Conservation (phyloP, 1,139 yeast genomes). For the Kazachstania sp. region DNA sequence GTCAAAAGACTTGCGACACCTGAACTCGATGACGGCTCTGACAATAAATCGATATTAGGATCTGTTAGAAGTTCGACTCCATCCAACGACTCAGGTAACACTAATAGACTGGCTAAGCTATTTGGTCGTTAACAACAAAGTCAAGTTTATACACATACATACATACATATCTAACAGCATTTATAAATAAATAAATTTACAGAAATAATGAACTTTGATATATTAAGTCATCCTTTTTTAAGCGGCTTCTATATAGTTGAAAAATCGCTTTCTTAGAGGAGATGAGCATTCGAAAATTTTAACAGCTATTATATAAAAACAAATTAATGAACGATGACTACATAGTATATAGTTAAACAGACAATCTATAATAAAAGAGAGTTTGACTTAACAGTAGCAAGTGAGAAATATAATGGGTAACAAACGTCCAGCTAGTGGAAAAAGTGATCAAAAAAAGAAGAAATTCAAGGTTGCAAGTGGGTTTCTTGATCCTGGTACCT, state of each 20-base stretch:
- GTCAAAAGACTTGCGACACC: constrained; percentile 9
- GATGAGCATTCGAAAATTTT: background rate
- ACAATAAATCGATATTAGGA: constrained; percentile 5
- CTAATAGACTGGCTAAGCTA: constrained; percentile 8
- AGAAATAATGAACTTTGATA: background rate
- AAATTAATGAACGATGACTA: background rate
- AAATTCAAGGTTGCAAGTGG: constrained; percentile 26
- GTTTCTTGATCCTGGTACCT: constrained; percentile 60
- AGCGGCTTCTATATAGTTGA: background rate
- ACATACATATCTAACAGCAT: background rate
- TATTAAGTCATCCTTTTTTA: no score
- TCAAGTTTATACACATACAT: background rate
- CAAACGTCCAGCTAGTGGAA: constrained; percentile 7
- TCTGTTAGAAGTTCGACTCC: constrained; percentile 1
- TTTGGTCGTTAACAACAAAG: constrained; percentile 4
- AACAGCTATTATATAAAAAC: background rate
- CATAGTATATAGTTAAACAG: background rate
- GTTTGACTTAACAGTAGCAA: no score
- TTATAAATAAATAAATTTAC: background rate
- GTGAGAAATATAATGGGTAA: background rate
- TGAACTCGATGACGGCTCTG: constrained; percentile 9
- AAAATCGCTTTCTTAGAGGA: no score
- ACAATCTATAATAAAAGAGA: no score
- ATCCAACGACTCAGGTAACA: constrained; percentile 1
- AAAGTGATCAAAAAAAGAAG: constrained; percentile 9